Conservation (phyloP, 1,284 basidiomycete species). For the Omphalotus olearius region DNA sequence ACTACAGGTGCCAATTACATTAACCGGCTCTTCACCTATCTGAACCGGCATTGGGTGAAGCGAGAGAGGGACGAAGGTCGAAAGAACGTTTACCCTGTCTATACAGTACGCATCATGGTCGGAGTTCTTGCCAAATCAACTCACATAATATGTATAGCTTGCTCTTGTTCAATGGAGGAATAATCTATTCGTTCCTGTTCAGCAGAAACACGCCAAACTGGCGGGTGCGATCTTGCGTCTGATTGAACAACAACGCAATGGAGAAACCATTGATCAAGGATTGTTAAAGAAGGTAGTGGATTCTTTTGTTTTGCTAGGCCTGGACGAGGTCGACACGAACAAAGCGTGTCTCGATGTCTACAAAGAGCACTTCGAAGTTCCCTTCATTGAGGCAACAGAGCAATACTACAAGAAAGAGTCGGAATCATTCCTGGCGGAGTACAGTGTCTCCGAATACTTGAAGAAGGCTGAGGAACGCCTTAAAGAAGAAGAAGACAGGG, state of each 20-base stretch:
- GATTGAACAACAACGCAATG: constrained; percentile 92
- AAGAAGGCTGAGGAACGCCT: constrained; percentile 93
- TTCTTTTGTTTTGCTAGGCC: constrained; percentile 93
- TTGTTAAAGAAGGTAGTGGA: constrained; percentile 96
- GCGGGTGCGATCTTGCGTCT: constrained; percentile 85
- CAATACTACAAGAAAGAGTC: constrained; percentile 92
- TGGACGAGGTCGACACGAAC: constrained; percentile 90
- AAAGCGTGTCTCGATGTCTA: constrained; percentile 94
- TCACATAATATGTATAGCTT: constrained; percentile 48
- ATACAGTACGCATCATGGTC: constrained; percentile 70
- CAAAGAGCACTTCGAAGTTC: constrained; percentile 85
- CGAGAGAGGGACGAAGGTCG: constrained; percentile 97
- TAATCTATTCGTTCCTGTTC: constrained; percentile 87
- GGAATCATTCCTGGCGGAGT: constrained; percentile 84
- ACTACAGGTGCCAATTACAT: constrained; percentile 96
- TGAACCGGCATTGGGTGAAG: constrained; percentile 99
- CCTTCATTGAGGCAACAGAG: constrained; percentile 88
- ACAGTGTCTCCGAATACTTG: constrained; percentile 94
- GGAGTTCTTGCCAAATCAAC: constrained; percentile 1
- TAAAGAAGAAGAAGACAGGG: constrained; percentile 92
- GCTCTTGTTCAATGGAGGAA: constrained; percentile 95
- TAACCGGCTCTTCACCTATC: constrained; percentile 92
- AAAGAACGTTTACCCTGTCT: constrained; percentile 93
- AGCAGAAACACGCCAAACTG: constrained; percentile 78
- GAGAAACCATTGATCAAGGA: constrained; percentile 90